phyloP scores from a whole-genome alignment of 2,329 filamentous ascomycete genomes.

The Stemphylium vesicarium region DNA sequence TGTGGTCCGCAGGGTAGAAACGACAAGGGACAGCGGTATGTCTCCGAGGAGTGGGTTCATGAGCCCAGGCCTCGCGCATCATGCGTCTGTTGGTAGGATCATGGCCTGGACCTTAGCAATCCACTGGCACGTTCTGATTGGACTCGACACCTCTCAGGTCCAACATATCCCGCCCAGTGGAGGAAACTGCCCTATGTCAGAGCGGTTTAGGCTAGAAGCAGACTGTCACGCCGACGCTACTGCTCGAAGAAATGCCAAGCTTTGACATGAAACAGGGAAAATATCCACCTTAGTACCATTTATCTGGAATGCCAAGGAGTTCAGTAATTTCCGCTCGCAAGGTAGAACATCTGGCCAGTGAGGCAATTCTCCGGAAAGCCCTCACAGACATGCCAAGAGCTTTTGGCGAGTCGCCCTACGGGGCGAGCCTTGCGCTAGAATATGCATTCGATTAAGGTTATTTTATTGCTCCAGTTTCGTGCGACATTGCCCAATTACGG shows the following conservation, averaged over 20 bases:
- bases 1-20: not conserved
- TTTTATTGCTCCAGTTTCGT: constrained; percentile 8
- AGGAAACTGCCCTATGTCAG: not conserved
- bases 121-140: not conserved
- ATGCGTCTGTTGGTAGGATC: constrained; percentile 1
- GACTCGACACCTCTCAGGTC: not conserved
- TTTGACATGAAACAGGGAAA: constrained; percentile 16
- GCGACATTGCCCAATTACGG: not conserved
- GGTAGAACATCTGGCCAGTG: constrained; percentile 8
- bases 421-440: constrained; percentile 1
- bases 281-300: constrained; percentile 5
- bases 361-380: constrained; percentile 7
- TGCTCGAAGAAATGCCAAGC: constrained; percentile 5
- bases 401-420: not conserved
- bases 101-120: not conserved
- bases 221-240: constrained; percentile 14
- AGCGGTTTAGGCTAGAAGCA: constrained; percentile 5
- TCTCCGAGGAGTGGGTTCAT: not conserved
- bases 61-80: not conserved
- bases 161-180: not conserved
- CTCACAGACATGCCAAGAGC: not conserved
- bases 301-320: constrained; percentile 6
- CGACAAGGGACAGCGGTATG: not conserved
- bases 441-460: constrained; percentile 1
- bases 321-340: constrained; percentile 6